phyloP scores from a whole-genome alignment of 495 filamentous ascomycete genomes.

The Endocarpon pusillum region DNA sequence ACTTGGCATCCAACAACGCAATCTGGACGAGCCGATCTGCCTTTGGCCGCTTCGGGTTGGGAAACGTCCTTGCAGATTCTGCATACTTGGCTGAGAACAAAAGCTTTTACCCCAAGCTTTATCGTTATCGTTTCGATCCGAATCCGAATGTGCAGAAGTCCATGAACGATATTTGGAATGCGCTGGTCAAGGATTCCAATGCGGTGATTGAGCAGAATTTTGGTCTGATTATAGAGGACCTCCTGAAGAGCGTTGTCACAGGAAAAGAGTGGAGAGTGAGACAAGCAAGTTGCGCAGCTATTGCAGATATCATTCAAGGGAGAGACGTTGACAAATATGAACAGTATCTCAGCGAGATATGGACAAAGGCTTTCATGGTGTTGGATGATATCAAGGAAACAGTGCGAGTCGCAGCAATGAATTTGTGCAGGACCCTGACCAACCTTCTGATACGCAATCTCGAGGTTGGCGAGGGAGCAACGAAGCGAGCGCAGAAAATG shows the following conservation, averaged over 20 bases:
- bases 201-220: slow-evolving; percentile 59
- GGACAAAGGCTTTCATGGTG: slow-evolving; percentile 58
- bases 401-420: slow-evolving; percentile 62
- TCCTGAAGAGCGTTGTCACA: slow-evolving; percentile 60
- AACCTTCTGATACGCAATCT: slow-evolving; percentile 68
- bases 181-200: slow-evolving; percentile 68
- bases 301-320: slow-evolving; percentile 70
- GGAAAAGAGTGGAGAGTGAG: slow-evolving; percentile 85
- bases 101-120: slow-evolving; percentile 88
- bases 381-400: slow-evolving; percentile 90
- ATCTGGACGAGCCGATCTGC: slow-evolving; percentile 91
- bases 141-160: slow-evolving; percentile 80
- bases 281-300: slow-evolving; percentile 79
- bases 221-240: slow-evolving; percentile 68
- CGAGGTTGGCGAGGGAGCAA: slow-evolving; percentile 58
- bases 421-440: slow-evolving; percentile 65
- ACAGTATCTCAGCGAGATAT: slow-evolving; percentile 68
- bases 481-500: slow-evolving; percentile 53
- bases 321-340: slow-evolving; percentile 62
- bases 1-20: slow-evolving; percentile 78
- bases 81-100: slow-evolving; percentile 62
- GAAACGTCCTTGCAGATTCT: slow-evolving; percentile 75
- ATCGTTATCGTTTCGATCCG: slow-evolving; percentile 85
- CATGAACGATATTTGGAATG: slow-evolving; percentile 96
- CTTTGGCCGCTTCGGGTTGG: slow-evolving; percentile 85